These are phyloP conservation scores for Cryptococcus sp. DNA, from an alignment of 1,284 basidiomycete species.

Conservation along the genomic window DNA sequence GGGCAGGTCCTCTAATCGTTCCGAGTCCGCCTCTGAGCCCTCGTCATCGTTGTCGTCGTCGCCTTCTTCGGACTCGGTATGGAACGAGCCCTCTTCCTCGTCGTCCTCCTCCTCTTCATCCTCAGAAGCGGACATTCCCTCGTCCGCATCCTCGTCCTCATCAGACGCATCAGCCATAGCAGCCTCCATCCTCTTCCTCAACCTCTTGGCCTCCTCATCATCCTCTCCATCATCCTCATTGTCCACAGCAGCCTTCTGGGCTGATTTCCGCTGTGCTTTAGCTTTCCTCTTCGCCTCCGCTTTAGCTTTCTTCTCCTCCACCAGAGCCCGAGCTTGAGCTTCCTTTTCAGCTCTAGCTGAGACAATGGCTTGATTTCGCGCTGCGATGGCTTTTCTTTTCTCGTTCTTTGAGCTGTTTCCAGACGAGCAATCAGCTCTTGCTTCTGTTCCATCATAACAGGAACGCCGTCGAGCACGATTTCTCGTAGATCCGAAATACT, in stretches of 20 bases:
- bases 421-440: neutral
- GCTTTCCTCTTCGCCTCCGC: constrained; percentile 5
- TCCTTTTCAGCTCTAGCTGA: constrained; percentile 15
- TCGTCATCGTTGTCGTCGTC: constrained; percentile 14
- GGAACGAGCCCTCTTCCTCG: constrained; percentile 13
- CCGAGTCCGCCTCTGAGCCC: constrained; percentile 18
- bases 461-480: neutral
- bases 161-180: constrained; percentile 35
- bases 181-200: constrained; percentile 26
- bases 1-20: constrained; percentile 28
- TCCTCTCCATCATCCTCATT: constrained; percentile 25
- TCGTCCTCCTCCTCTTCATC: constrained; percentile 20
- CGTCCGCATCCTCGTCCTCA: constrained; percentile 19
- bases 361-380: constrained; percentile 22
- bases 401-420: constrained; percentile 2
- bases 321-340: neutral
- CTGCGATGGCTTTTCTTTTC: constrained; percentile 19
- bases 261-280: constrained; percentile 4
- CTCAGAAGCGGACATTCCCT: too few species aligned
- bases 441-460: neutral
- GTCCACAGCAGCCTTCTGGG: constrained; percentile 7
- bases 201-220: constrained; percentile 27
- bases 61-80: constrained; percentile 23
- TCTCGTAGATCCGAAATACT: constrained; percentile 6
- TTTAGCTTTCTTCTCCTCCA: neutral